Evolutionary conservation across 73 alveolate species (phyloP).

Genomic region (Paramecium sonneborni): DNA sequence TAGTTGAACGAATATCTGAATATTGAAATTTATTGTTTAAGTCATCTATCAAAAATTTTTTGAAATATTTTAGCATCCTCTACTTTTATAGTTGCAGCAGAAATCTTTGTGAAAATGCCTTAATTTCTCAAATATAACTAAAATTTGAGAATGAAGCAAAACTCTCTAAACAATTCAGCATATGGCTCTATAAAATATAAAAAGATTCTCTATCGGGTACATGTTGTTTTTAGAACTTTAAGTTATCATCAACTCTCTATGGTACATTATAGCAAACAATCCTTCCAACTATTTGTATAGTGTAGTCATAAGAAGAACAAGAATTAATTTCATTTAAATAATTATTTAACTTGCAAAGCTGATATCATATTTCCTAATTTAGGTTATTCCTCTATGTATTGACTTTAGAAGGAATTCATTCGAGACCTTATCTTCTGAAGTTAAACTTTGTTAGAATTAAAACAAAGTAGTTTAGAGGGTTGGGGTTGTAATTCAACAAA

Average conservation of each 20-base stretch:
- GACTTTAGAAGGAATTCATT: constrained; percentile 34
- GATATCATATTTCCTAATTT: background rate
- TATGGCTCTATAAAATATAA: constrained; percentile 48
- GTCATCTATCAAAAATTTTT: constrained; percentile 64
- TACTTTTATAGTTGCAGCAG: constrained; percentile 62
- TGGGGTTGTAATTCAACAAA: background rate
- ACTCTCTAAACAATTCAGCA: constrained; percentile 44
- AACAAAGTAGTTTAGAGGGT: background rate
- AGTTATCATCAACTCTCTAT: constrained; percentile 30
- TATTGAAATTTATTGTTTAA: background rate
- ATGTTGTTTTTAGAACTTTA: background rate
- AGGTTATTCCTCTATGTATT: background rate
- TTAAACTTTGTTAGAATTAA: background rate
- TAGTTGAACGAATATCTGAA: background rate
- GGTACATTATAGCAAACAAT: constrained; percentile 65
- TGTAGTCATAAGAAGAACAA: background rate
- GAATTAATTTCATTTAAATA: constrained; percentile 26
- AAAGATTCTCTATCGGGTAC: constrained; percentile 58
- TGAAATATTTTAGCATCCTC: constrained; percentile 65
- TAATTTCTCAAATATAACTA: constrained; percentile 31
- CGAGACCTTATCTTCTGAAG: background rate
- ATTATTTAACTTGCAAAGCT: constrained; percentile 3
- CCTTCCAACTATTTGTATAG: constrained; percentile 27
- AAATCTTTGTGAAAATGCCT: background rate
- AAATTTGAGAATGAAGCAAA: constrained; percentile 47